Base-by-base conservation (phyloP, 441 rosid species). In the Populus tomentosa region DNA sequence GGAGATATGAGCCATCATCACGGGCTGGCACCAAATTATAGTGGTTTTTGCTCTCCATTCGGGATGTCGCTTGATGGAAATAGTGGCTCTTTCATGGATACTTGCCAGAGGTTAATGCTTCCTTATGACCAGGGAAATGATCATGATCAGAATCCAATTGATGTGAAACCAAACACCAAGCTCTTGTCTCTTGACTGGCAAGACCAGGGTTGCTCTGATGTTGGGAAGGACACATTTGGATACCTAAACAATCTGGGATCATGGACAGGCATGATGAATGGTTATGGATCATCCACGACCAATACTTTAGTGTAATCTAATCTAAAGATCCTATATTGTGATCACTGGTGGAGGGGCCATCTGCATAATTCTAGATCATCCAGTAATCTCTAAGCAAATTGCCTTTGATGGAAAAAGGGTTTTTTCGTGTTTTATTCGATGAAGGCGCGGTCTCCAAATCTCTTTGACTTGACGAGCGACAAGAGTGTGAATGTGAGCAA, bases 121-220 rank as follows among this genome's bases (percentile, higher is more conserved):
- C 89, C 94, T 13, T 91, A 88, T 72, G 89, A 86, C 67, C 78
- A 80, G 42, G 75, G 80, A 66, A 72, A 85, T 74, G 79, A 46
- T 46, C 56, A 87, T 35, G 81, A 85, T 24, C 93, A 85, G 70
- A 82, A 76, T 36, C 72, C 84, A 23, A 78, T 86, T 30, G 97
- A 94, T 76, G 91, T 90, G 85, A 94, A 94, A 81, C 97, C 97
- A 28, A 90, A 86, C 79, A 70, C 95, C 16, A 89, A 88, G 84
- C 79, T 90, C 63, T 79, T 92, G 80, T 86, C 98, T 42, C 93
- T 90, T 53, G 96, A 94, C 24, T 91, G 97, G 97, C 96, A 90
- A 79, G 92, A 89, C 80, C 97, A 94, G 75, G 85, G 88, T 10
- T 89, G 88, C 77, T 82, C 93, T 7, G 88, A 87, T 24, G 80